Evolutionary conservation across 352 stramenopile species (phyloP), one percentile per base, ranked within the genome.

Genomic region (Globisporangium sylvaticum): DNA sequence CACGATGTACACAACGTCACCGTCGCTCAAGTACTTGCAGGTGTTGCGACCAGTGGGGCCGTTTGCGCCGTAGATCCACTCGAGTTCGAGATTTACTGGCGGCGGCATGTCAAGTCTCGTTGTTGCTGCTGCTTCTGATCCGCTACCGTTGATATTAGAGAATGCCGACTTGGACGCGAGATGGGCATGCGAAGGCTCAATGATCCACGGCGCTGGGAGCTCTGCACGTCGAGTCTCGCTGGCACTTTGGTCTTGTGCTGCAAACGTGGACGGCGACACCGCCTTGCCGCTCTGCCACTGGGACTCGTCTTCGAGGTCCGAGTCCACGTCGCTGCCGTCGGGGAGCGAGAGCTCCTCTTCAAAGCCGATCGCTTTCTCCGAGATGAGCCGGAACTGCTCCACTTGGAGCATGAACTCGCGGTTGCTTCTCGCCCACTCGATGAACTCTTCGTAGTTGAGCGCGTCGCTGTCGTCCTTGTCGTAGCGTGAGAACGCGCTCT

Each of bases 391-490:
- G 42, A 94, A 94, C 14, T 83, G 79, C 50, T 96, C 88, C 6
- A 94, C 80, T 65, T 93, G 84, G 12, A 94, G 71, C 86, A 96
- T 94, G 46, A 96, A 94, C 44, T 83, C 85, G 1, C 87, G 86
- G 44, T 94, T 92, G 62, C 81, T 92, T n/a, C 87, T 74, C 2
- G 87, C 84, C 86, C 87, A 94, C 7, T 83, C 73, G 61, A 96
- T 86, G 57, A 96, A 94, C 52, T 90, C 88, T 42, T 94, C 85
- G 52, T 88, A 92, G 15, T 77, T 73, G 1, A 95, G 77, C 20
- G 77, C 72, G 1, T 75, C 72, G 22, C 79, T 69, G 1, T 60
- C 69, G 18, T 78, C 73, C 42, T 81, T 81, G 32, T 90, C 80
- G 29, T 78, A 82, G 24, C 73, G 75, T 5, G 75, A 59, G 65